These are phyloP conservation scores for Penicilliopsis zonata DNA, from an alignment of 495 filamentous ascomycete species.

Conservation along the genomic window DNA sequence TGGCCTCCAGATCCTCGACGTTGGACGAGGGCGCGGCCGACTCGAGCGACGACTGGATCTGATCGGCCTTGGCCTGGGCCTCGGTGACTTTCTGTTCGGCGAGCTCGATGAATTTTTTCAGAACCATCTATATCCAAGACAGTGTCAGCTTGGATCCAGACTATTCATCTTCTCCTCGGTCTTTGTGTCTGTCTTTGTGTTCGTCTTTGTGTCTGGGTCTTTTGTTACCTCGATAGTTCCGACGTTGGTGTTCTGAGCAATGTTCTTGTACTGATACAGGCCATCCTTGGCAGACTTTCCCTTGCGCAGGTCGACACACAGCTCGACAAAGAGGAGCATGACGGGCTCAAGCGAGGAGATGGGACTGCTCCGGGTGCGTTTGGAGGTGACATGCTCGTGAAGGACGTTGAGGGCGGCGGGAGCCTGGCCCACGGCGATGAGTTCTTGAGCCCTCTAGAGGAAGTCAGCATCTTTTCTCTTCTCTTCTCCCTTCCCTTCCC, in stretches of 20 bases:
- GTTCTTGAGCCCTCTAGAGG: conserved; percentile 77
- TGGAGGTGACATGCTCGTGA: conserved; percentile 98
- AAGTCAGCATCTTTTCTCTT: too few relatives aligned
- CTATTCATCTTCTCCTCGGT: background rate
- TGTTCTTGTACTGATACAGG: conserved; percentile 98
- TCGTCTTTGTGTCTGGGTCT: conserved; percentile 1
- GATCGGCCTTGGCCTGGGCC: conserved; percentile 90
- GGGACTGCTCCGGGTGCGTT: conserved; percentile 92
- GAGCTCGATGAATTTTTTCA: conserved; percentile 95
- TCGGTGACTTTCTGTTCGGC: conserved; percentile 93
- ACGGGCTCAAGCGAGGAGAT: conserved; percentile 95
- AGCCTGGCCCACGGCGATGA: conserved; percentile 92
- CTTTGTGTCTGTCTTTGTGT: too few relatives aligned
- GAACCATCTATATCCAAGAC: conserved; percentile 50
- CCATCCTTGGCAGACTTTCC: conserved; percentile 98
- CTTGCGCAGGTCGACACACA: conserved; percentile 92
- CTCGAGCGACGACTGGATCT: conserved; percentile 81
- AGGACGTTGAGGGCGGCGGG: conserved; percentile 85
- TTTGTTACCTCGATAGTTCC: conserved; percentile 80
- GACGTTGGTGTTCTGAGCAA: conserved; percentile 96
- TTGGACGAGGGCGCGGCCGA: conserved; percentile 54
- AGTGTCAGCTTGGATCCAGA: conserved; percentile 7
- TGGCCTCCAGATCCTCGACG: conserved; percentile 92
- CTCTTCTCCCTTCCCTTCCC: too few relatives aligned
- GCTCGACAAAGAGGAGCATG: conserved; percentile 94